A percentile compares a stretch with the other conserved stretches of the same genome.
Evolutionary conservation across 140 eudicot species (phyloP).

Genomic region (Erigeron philadelphicus): DNA sequence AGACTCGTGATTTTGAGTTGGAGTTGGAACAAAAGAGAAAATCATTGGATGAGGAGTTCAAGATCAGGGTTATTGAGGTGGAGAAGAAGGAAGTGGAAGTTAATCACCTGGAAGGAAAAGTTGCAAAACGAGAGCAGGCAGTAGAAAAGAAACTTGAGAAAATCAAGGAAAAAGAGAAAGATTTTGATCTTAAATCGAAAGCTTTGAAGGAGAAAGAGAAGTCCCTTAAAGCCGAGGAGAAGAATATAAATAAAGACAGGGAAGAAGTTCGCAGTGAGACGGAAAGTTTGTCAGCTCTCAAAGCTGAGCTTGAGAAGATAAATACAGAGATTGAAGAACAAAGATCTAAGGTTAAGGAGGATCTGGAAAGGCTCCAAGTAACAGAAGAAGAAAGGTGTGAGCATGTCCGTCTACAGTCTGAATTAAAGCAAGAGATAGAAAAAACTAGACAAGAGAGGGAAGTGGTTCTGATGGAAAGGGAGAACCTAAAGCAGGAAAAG

Average conservation of each 20-base stretch:
- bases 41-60: constrained; percentile 60
- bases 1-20: constrained; percentile 60
- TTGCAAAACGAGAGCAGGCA: constrained; percentile 79
- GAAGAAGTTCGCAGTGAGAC: constrained; percentile 47
- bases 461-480: constrained; percentile 54
- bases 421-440: constrained; percentile 71
- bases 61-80: constrained; percentile 54
- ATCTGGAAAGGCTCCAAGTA: constrained; percentile 58
- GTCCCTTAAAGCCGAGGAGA: constrained; percentile 55
- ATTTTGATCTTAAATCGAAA: constrained; percentile 54
- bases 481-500: constrained; percentile 73
- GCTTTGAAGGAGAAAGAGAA: constrained; percentile 69
- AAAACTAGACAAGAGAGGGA: constrained; percentile 56
- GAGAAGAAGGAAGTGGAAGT: constrained; percentile 75
- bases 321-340: constrained; percentile 56
- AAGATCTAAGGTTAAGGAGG: constrained; percentile 37
- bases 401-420: constrained; percentile 52
- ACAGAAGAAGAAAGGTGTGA: constrained; percentile 82
- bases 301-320: constrained; percentile 57
- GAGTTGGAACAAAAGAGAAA: constrained; percentile 73
- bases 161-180: constrained; percentile 72
- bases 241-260: constrained; percentile 53
- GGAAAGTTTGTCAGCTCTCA: constrained; percentile 51
- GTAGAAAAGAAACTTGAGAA: constrained; percentile 64
- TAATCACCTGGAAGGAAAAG: constrained; percentile 61